A percentile compares a stretch with the other conserved stretches of the same genome.
These are phyloP conservation scores for Chalciporus sp. DNA, from an alignment of 1,284 basidiomycete species.

Conservation along the genomic window DNA sequence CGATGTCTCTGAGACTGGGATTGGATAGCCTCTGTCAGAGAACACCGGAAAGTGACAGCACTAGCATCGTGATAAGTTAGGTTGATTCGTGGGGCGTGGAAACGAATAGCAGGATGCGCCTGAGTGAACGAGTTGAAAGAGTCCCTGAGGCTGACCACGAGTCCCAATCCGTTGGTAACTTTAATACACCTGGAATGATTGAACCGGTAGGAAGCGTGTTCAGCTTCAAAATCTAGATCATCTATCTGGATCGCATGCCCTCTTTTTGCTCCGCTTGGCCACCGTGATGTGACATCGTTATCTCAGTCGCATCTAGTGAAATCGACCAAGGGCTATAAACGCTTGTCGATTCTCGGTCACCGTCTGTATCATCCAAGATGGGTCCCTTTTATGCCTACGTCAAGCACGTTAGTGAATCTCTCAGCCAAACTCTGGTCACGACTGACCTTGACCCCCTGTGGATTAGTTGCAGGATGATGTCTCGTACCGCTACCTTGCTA, in stretches of 20 bases:
- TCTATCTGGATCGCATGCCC: neutral
- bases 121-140: neutral
- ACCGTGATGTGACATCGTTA: neutral
- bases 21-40: neutral
- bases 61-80: neutral
- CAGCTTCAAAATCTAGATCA: neutral
- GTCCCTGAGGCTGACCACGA: neutral
- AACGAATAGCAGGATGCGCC: neutral
- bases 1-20: neutral
- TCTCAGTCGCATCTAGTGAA: neutral
- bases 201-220: neutral
- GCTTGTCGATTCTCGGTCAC: neutral
- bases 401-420: neutral
- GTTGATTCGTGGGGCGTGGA: neutral
- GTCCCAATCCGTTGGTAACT: neutral
- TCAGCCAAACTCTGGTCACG: neutral
- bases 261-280: neutral
- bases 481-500: neutral
- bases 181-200: neutral
- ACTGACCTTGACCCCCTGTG: neutral
- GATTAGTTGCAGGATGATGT: neutral
- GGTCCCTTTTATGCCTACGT: neutral
- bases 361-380: neutral
- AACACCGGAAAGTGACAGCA: neutral
- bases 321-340: neutral